phyloP scores from a whole-genome alignment of 1,284 basidiomycete species.

The Austroboletus olivaceoglutinosus region DNA sequence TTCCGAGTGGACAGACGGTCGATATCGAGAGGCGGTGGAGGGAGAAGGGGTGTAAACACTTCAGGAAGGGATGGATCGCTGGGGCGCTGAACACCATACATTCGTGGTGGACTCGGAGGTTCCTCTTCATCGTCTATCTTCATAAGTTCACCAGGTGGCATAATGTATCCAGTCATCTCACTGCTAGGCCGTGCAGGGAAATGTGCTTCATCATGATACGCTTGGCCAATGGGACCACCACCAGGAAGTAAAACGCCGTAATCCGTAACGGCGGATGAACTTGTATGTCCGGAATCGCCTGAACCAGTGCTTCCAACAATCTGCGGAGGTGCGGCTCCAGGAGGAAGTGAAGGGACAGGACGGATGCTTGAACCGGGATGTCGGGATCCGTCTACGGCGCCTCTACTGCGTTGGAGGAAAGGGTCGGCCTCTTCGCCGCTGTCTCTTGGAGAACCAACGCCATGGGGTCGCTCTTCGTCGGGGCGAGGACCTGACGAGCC shows the following conservation, averaged over 20 bases:
- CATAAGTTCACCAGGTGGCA: conserved; percentile 30
- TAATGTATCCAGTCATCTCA: conserved; percentile 28
- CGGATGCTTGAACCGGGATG: conserved; percentile 21
- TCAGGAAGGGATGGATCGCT: conserved; percentile 29
- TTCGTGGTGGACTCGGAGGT: conserved; percentile 19
- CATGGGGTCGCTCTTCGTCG: conserved; percentile 42
- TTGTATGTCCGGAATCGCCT: conserved; percentile 21
- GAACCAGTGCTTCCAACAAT: conserved; percentile 32
- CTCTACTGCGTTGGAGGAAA: conserved; percentile 47
- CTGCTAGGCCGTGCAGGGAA: conserved; percentile 29
- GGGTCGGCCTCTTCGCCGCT: conserved; percentile 67
- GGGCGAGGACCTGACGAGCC: conserved; percentile 20
- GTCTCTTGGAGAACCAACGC: conserved; percentile 60
- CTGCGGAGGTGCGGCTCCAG: conserved; percentile 30
- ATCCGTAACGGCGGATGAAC: conserved; percentile 29
- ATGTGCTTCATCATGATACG: conserved; percentile 25
- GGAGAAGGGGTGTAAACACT: conserved; percentile 38
- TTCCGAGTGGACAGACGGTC: conserved; percentile 35
- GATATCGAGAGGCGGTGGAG: conserved; percentile 38
- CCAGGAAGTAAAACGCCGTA: conserved; percentile 33
- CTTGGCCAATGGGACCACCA: conserved; percentile 33
- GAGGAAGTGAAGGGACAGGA: conserved; percentile 30
- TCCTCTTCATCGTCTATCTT: conserved; percentile 33
- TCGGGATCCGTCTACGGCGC: conserved; percentile 20
- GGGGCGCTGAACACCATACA: conserved; percentile 24